These are phyloP conservation scores for Leucogyrophana mollusca DNA, from an alignment of 768 basidiomycete genomes.

Conservation along the genomic window DNA sequence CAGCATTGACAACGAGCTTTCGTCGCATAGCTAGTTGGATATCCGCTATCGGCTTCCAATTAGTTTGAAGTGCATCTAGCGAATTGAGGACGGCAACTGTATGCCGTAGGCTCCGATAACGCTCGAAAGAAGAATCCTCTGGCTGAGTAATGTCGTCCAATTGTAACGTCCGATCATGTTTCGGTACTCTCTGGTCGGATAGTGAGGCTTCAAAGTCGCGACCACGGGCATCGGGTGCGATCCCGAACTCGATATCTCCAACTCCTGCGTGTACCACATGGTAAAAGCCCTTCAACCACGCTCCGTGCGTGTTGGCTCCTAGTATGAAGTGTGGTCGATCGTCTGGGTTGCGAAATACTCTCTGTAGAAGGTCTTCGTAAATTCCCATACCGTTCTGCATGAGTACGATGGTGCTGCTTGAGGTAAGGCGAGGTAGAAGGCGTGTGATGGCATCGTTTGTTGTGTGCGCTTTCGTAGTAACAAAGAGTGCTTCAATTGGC, in stretches of 20 bases:
- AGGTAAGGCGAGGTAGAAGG: slow-evolving; percentile 62
- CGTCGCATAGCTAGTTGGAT: slow-evolving; percentile 70
- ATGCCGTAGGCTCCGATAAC: slow-evolving; percentile 61
- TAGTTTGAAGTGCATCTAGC: slow-evolving; percentile 52
- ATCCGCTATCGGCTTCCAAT: slow-evolving; percentile 64
- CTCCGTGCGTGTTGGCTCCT: slow-evolving; percentile 80
- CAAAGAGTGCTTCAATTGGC: slow-evolving; percentile 73
- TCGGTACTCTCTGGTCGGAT: slow-evolving; percentile 31
- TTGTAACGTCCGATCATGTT: slow-evolving; percentile 39
- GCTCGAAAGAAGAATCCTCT: slow-evolving; percentile 32
- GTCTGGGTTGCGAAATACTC: slow-evolving; percentile 70
- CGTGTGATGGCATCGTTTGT: slow-evolving; percentile 55
- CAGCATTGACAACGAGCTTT: slow-evolving; percentile 79
- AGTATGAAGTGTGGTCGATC: slow-evolving; percentile 85
- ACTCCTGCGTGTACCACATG: slow-evolving; percentile 70
- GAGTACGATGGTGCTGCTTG: slow-evolving; percentile 82
- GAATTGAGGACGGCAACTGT: slow-evolving; percentile 66
- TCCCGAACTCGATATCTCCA: slow-evolving; percentile 74
- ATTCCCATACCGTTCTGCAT: slow-evolving; percentile 94
- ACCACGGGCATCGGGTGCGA: slow-evolving; percentile 65
- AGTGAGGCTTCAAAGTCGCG: slow-evolving; percentile 64
- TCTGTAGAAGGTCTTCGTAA: slow-evolving; percentile 69
- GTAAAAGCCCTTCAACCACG: slow-evolving; percentile 49
- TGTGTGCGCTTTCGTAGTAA: slow-evolving; percentile 76
- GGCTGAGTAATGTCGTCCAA: slow-evolving; percentile 51